Evolutionary conservation across 345 rosid genomes (phyloP).

Genomic region (Heritiera fomes): DNA sequence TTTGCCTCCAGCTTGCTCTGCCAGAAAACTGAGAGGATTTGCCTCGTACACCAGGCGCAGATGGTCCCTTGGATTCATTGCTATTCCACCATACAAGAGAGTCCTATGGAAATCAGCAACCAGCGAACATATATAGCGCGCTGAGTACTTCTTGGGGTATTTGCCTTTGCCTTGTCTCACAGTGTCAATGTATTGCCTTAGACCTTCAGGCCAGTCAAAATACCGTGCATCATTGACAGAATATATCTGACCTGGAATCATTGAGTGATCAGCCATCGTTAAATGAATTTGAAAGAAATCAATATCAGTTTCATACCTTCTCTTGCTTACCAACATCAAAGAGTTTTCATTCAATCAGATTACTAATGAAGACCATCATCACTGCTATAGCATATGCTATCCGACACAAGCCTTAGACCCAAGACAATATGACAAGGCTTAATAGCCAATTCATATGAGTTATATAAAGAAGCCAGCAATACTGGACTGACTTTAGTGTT

Average conservation of each 20-base stretch:
- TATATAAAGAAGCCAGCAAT: no score
- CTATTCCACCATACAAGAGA: conserved; percentile 79
- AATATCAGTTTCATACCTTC: neutral
- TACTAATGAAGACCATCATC: neutral
- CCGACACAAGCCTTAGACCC: no score
- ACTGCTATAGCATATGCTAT: no score
- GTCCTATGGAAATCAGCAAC: conserved; percentile 96
- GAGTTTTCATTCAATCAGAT: neutral
- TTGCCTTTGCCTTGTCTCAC: conserved; percentile 88
- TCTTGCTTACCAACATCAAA: neutral
- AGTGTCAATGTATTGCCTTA: conserved; percentile 76
- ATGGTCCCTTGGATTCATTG: conserved; percentile 96
- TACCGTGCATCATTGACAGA: conserved; percentile 93
- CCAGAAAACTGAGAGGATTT: conserved; percentile 88
- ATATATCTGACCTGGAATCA: conserved; percentile 75
- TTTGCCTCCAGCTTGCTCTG: conserved; percentile 85
- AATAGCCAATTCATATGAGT: no score
- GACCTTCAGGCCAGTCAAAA: conserved; percentile 93
- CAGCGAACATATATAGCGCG: conserved; percentile 87
- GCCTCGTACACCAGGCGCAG: conserved; percentile 90
- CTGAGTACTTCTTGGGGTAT: conserved; percentile 88
- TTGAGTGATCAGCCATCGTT: conserved; percentile 1
- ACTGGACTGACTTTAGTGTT: no score
- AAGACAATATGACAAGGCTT: no score
- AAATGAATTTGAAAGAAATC: conserved; percentile 2